phyloP scores from a whole-genome alignment of 179 eudicot species.

The Silene vulgaris region DNA sequence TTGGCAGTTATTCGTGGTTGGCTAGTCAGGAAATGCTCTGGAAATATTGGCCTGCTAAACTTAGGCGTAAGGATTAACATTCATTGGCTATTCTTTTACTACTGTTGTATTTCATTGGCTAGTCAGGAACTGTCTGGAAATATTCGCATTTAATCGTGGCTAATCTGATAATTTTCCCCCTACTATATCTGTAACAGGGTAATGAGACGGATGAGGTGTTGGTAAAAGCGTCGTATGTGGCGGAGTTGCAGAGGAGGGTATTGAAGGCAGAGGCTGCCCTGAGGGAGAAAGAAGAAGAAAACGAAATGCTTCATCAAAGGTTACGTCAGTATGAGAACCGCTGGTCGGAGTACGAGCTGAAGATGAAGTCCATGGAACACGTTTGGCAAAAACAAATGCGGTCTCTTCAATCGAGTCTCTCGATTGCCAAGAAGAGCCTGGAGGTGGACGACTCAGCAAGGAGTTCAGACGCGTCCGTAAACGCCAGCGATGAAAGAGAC shows the following conservation, averaged over 20 bases:
- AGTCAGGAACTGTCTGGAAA: too few species aligned
- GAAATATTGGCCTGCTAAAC: slow-evolving; percentile 70
- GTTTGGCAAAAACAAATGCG: slow-evolving; percentile 99
- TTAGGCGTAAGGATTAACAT: slow-evolving; percentile 54
- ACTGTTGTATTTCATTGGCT: not conserved
- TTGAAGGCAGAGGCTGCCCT: slow-evolving; percentile 82
- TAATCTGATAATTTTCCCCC: not conserved
- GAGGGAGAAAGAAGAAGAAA: slow-evolving; percentile 85
- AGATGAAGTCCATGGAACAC: slow-evolving; percentile 99
- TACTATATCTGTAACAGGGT: slow-evolving; percentile 42
- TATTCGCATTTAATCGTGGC: not conserved
- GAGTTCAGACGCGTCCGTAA: slow-evolving; percentile 72
- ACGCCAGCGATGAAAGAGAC: slow-evolving; percentile 49
- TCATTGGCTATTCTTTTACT: not conserved
- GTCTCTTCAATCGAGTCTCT: slow-evolving; percentile 93
- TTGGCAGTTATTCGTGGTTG: slow-evolving; percentile 81
- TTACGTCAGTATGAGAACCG: slow-evolving; percentile 86
- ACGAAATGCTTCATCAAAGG: slow-evolving; percentile 83
- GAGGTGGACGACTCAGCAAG: slow-evolving; percentile 72
- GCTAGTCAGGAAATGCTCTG: slow-evolving; percentile 91
- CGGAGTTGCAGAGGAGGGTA: slow-evolving; percentile 84
- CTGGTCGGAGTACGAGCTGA: slow-evolving; percentile 90
- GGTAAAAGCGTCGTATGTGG: slow-evolving; percentile 83
- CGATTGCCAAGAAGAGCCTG: slow-evolving; percentile 83
- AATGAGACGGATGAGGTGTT: slow-evolving; percentile 67